Conservation (phyloP, 345 rosid genomes). For the Psidium guajava region DNA sequence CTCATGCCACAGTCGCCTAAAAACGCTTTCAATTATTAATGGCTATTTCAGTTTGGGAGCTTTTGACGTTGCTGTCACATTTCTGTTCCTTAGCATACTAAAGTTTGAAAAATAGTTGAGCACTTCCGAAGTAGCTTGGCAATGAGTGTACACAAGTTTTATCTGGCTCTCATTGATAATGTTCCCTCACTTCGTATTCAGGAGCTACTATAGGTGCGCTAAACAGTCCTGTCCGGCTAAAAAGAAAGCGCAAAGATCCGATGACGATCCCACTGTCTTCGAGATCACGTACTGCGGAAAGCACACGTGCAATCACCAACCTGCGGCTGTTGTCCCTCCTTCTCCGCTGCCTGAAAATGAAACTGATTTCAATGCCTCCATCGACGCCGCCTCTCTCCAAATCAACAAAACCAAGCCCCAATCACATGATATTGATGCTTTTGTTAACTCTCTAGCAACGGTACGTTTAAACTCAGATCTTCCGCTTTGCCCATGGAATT, state of each 20-base stretch:
- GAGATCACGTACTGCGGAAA: slow-evolving; percentile 18
- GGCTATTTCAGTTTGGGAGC: background rate
- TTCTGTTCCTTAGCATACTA: background rate
- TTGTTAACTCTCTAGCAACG: background rate
- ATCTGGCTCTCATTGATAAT: background rate
- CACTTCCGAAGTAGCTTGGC: no score
- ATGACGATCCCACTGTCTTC: slow-evolving; percentile 15
- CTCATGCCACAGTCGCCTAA: background rate
- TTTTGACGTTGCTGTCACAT: background rate
- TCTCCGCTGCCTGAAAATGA: slow-evolving; percentile 1
- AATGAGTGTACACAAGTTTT: background rate
- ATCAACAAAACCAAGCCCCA: background rate
- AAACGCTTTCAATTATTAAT: no score
- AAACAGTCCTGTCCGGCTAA: slow-evolving; percentile 19
- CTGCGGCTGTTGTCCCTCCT: background rate
- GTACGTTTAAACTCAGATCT: background rate
- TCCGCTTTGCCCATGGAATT: background rate
- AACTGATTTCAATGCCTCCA: background rate
- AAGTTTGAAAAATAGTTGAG: background rate
- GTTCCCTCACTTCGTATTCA: background rate
- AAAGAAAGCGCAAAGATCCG: slow-evolving; percentile 26
- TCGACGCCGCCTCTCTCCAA: background rate
- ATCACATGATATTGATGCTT: slow-evolving; percentile 7
- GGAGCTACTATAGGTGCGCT: slow-evolving; percentile 18
- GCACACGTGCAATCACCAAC: slow-evolving; percentile 14